Percentiles rank a stretch among this genome's conserved stretches.
Conservation (phyloP, 192 early-diverging fungal genomes). For the Mortierella alpina region DNA sequence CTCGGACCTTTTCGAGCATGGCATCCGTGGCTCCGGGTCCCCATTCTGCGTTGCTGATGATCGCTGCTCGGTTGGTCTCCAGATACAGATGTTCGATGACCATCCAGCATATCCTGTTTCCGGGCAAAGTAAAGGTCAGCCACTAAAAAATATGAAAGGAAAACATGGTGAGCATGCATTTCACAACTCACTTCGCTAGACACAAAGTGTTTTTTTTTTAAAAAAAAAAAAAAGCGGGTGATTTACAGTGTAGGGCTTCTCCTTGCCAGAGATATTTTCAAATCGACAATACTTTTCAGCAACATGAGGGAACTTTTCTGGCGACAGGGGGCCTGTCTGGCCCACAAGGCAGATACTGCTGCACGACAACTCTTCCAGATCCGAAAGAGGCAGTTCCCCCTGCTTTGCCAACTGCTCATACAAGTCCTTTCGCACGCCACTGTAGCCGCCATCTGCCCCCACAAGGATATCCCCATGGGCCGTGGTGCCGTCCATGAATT, state of each 20-base stretch:
- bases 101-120: conserved; percentile 16
- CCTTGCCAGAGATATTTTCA: conserved; percentile 7
- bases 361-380: conserved; percentile 10
- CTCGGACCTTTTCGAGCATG: conserved; percentile 9
- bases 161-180: too few species aligned
- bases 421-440: conserved; percentile 1
- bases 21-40: conserved; percentile 2
- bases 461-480: conserved; percentile 13
- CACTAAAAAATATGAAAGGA: neutral
- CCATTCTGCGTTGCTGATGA: conserved; percentile 9
- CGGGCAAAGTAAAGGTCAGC: conserved; percentile 8
- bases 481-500: conserved; percentile 12
- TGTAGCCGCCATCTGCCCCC: conserved; percentile 21
- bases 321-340: conserved; percentile 1
- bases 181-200: too few species aligned
- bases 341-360: conserved; percentile 23
- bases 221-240: neutral
- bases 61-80: neutral
- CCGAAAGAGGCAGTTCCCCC: neutral
- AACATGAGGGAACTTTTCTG: conserved; percentile 13
- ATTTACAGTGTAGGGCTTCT: conserved; percentile 22
- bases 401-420: neutral
- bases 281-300: conserved; percentile 6
- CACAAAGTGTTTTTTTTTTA: too few species aligned
- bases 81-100: conserved; percentile 16